Percentiles rank a stretch among this genome's conserved stretches.
phyloP scores from a whole-genome alignment of 257 asterid species.

The Plantago elongata region DNA sequence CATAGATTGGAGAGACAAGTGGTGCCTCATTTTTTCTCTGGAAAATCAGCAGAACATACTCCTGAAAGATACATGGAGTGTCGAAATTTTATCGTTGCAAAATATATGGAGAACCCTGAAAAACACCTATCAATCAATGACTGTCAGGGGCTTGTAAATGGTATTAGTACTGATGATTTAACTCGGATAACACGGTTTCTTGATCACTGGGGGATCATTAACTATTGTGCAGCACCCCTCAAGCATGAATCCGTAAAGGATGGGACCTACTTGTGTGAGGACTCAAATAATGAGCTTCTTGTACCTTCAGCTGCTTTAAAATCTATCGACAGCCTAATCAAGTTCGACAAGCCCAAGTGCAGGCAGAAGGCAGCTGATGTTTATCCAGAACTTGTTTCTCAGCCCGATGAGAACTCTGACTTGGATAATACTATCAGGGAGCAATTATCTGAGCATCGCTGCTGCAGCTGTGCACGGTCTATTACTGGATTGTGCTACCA shows the following conservation, averaged over 20 bases:
- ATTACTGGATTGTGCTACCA: slow-evolving; percentile 63
- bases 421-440: slow-evolving; percentile 66
- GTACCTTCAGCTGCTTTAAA: slow-evolving; percentile 87
- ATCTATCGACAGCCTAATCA: slow-evolving; percentile 83
- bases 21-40: slow-evolving; percentile 97
- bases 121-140: slow-evolving; percentile 60
- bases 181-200: slow-evolving; percentile 81
- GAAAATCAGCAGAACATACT: slow-evolving; percentile 75
- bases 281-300: slow-evolving; percentile 60
- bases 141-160: slow-evolving; percentile 61
- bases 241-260: slow-evolving; percentile 48
- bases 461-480: slow-evolving; percentile 63
- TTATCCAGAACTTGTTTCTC: slow-evolving; percentile 66
- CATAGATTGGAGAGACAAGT: slow-evolving; percentile 99
- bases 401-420: slow-evolving; percentile 47
- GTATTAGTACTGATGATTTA: slow-evolving; percentile 63
- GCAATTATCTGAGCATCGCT: slow-evolving; percentile 61
- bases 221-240: slow-evolving; percentile 72
- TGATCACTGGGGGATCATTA: slow-evolving; percentile 96
- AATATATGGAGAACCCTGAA: slow-evolving; percentile 87
- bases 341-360: slow-evolving; percentile 88
- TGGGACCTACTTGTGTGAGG: slow-evolving; percentile 61
- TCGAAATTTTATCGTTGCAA: slow-evolving; percentile 80
- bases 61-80: slow-evolving; percentile 94
- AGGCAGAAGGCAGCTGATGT: slow-evolving; percentile 67